Percentiles rank a stretch among this genome's conserved stretches.
Evolutionary conservation across 2,329 filamentous ascomycete genomes (phyloP).

Genomic region (Penicillium italicum): DNA sequence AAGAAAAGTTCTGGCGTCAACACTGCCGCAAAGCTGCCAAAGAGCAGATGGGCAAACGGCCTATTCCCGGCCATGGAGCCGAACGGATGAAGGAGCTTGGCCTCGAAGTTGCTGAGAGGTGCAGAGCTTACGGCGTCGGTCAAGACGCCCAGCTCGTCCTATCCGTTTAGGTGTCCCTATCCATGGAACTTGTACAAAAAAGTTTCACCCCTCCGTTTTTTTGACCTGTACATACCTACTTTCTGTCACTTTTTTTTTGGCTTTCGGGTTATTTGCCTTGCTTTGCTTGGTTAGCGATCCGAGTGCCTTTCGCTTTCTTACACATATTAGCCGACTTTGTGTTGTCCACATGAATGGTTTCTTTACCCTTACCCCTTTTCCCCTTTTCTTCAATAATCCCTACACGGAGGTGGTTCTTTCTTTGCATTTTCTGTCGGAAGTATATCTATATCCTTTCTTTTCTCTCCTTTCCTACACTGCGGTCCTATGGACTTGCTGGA

Average conservation of each 20-base stretch:
- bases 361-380: constrained; percentile 6
- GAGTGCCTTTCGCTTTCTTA: constrained; percentile 27
- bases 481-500: constrained; percentile 14
- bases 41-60: constrained; percentile 58
- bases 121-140: constrained; percentile 59
- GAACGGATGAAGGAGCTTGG: constrained; percentile 93
- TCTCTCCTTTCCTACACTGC: constrained; percentile 14
- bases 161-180: constrained; percentile 54
- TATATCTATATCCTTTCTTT: constrained; percentile 15
- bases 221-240: constrained; percentile 24
- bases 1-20: constrained; percentile 88
- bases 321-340: constrained; percentile 27
- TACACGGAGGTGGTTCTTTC: constrained; percentile 15
- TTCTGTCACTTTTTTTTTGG: neutral
- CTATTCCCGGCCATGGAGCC: constrained; percentile 78
- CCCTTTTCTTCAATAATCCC: constrained; percentile 17
- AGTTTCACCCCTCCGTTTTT: constrained; percentile 20
- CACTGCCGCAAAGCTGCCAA: constrained; percentile 78
- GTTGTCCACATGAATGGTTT: constrained; percentile 23
- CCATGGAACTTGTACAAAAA: constrained; percentile 13
- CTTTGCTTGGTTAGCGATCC: constrained; percentile 17
- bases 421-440: constrained; percentile 16
- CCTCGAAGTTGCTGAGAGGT: constrained; percentile 80
- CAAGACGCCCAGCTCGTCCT: constrained; percentile 63
- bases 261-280: constrained; percentile 4